These are phyloP conservation scores for Rosa lucieae DNA, from an alignment of 306 rosid genomes.

Conservation along the genomic window DNA sequence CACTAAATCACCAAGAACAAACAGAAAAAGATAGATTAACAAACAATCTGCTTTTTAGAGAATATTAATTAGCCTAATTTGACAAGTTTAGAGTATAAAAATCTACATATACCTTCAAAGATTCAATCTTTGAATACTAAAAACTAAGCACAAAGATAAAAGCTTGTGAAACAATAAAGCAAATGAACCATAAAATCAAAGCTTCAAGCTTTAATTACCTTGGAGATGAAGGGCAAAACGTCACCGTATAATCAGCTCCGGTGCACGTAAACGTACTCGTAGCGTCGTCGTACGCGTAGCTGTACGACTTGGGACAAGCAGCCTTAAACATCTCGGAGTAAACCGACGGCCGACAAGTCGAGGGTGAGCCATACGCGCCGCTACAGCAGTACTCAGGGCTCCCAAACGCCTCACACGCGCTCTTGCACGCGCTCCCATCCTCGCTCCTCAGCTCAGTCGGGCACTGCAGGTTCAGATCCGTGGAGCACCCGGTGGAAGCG, in stretches of 20 bases:
- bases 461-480: slow-evolving; percentile 79
- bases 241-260: slow-evolving; percentile 60
- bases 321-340: slow-evolving; percentile 66
- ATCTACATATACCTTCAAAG: not conserved
- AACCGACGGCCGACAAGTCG: slow-evolving; percentile 52
- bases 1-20: not conserved
- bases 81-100: not conserved
- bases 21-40: not conserved
- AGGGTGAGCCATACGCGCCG: slow-evolving; percentile 54
- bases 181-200: no score
- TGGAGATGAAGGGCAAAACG: slow-evolving; percentile 63
- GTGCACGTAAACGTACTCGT: slow-evolving; percentile 58
- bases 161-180: slow-evolving; percentile 6
- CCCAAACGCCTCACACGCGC: slow-evolving; percentile 97
- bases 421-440: slow-evolving; percentile 80
- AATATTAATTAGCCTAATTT: not conserved
- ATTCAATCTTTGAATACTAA: not conserved
- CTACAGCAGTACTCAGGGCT: slow-evolving; percentile 81
- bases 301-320: slow-evolving; percentile 57
- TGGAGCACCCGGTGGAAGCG: slow-evolving; percentile 70
- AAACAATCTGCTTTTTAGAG: not conserved
- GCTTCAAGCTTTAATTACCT: slow-evolving; percentile 34
- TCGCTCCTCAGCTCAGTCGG: slow-evolving; percentile 70
- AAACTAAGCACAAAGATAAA: not conserved
- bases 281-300: slow-evolving; percentile 63